Evolutionary conservation across 257 asterid genomes (phyloP).

Genomic region (Petunia secreta): DNA sequence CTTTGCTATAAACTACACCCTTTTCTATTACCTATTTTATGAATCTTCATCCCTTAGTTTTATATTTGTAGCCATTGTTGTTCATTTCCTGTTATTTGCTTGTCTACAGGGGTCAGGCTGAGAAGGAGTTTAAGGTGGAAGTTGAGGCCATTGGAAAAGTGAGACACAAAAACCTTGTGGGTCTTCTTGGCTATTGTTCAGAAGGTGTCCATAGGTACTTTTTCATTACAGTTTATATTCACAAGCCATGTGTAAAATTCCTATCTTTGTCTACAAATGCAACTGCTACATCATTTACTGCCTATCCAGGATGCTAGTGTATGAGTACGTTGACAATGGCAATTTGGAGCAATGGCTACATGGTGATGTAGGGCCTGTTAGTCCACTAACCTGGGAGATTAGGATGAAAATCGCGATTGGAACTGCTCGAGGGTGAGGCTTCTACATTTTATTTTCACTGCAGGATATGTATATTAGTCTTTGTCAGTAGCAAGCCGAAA

Average conservation of each 20-base stretch:
- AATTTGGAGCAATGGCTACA: constrained; percentile 99
- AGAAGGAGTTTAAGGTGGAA: constrained; percentile 93
- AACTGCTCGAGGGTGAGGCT: constrained; percentile 86
- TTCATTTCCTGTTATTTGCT: constrained; percentile 22
- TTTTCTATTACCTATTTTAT: not conserved
- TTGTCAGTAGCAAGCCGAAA: not conserved
- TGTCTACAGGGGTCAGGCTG: constrained; percentile 88
- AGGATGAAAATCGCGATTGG: constrained; percentile 92
- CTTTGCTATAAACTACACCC: too few relatives aligned
- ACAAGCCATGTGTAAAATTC: too few relatives aligned
- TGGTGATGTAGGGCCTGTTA: constrained; percentile 86
- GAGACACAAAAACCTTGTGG: constrained; percentile 95
- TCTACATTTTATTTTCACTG: not conserved
- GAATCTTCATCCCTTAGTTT: not conserved
- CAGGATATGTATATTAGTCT: not conserved
- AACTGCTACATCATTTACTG: constrained; percentile 23
- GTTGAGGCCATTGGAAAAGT: constrained; percentile 99
- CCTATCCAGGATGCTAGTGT: constrained; percentile 78
- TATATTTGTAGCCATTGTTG: constrained; percentile 18
- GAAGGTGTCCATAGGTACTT: constrained; percentile 84
- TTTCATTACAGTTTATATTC: constrained; percentile 3
- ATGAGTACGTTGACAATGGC: constrained; percentile 92
- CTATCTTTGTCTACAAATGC: not conserved
- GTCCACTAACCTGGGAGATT: constrained; percentile 95
- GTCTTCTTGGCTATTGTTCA: constrained; percentile 90